These are phyloP conservation scores for Suillus weaverae DNA, from an alignment of 768 basidiomycete species.

Conservation along the genomic window DNA sequence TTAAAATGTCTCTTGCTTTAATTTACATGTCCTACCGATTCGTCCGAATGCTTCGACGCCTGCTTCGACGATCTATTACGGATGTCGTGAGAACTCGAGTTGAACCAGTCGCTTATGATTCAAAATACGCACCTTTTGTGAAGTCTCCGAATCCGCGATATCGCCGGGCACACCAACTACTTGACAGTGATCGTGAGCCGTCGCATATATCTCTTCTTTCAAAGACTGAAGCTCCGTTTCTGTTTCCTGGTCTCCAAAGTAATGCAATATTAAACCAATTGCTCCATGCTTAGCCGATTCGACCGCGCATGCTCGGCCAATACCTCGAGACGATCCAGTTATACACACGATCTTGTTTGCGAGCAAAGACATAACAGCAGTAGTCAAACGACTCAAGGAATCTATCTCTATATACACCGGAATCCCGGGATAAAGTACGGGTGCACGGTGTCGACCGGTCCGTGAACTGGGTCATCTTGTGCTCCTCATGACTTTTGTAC, in stretches of 20 bases:
- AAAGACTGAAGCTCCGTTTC: constrained; percentile 48
- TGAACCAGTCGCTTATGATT: not conserved
- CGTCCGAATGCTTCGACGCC: constrained; percentile 61
- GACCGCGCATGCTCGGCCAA: constrained; percentile 68
- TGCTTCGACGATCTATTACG: constrained; percentile 55
- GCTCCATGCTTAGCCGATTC: constrained; percentile 69
- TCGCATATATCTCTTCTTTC: constrained; percentile 43
- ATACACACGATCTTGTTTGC: constrained; percentile 63
- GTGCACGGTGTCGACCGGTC: constrained; percentile 3
- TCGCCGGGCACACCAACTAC: constrained; percentile 61
- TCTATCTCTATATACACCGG: constrained; percentile 1
- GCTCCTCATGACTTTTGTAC: constrained; percentile 17
- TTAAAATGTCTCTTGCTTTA: not conserved
- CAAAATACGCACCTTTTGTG: constrained; percentile 44
- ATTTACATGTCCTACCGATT: constrained; percentile 50
- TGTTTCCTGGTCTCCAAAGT: constrained; percentile 59
- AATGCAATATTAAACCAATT: constrained; percentile 62
- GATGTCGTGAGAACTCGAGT: not conserved
- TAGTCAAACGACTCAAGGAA: constrained; percentile 13
- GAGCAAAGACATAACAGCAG: constrained; percentile 37
- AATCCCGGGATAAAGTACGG: not conserved
- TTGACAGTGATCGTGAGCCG: constrained; percentile 31
- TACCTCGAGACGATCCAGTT: constrained; percentile 74
- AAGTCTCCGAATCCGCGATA: constrained; percentile 58
- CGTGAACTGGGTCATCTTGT: constrained; percentile 9